Conservation (phyloP, 345 rosid genomes). For the Corymbia maculata region DNA sequence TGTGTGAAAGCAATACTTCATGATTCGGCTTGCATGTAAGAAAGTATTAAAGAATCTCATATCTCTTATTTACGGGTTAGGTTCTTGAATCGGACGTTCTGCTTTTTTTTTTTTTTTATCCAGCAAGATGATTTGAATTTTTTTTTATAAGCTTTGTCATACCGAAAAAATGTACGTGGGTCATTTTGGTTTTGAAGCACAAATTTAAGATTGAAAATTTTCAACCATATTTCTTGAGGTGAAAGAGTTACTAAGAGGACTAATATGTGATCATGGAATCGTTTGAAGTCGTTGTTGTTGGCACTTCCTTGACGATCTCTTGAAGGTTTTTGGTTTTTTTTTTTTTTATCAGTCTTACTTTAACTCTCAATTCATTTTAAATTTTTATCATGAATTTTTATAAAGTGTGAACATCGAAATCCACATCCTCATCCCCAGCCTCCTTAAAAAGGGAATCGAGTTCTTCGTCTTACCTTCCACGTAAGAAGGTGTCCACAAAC, state of each 20-base stretch:
- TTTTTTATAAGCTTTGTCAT: background rate
- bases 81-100: background rate
- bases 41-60: background rate
- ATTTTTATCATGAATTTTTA: too few species aligned
- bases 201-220: background rate
- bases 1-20: background rate
- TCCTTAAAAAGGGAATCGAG: too few species aligned
- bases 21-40: background rate
- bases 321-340: background rate
- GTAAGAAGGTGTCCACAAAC: too few species aligned
- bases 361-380: too few species aligned
- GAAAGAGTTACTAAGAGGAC: background rate
- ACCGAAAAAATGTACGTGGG: background rate
- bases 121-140: background rate
- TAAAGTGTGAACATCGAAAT: too few species aligned
- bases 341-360: too few species aligned
- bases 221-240: background rate
- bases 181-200: background rate
- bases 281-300: background rate
- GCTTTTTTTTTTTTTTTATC: fast-evolving
- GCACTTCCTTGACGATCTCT: background rate
- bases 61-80: background rate
- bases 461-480: too few species aligned
- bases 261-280: background rate
- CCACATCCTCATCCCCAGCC: too few species aligned